These are phyloP conservation scores for Agrocybe pediades DNA, from an alignment of 768 basidiomycete species.

Conservation along the genomic window DNA sequence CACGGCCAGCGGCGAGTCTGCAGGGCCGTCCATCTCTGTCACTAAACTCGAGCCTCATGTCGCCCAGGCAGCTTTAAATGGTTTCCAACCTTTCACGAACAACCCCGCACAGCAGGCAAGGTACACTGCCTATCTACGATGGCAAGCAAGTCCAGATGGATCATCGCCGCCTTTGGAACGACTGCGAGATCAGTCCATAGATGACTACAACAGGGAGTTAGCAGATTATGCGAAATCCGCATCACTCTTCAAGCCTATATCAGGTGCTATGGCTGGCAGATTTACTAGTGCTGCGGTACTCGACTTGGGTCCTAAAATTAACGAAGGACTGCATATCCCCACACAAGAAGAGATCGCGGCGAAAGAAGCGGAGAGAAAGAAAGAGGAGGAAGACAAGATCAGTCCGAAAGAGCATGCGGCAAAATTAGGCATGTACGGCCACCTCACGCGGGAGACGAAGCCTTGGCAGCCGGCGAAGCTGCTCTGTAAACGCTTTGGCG, in stretches of 20 bases:
- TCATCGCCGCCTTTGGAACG: conserved; percentile 51
- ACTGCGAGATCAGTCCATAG: conserved; percentile 56
- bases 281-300: conserved; percentile 82
- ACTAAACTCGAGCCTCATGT: conserved; percentile 75
- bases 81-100: conserved; percentile 86
- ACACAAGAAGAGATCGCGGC: conserved; percentile 42
- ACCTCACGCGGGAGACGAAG: conserved; percentile 73
- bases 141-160: conserved; percentile 58
- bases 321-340: conserved; percentile 73
- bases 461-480: conserved; percentile 83
- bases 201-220: conserved; percentile 81
- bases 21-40: conserved; percentile 25
- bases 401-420: conserved; percentile 84
- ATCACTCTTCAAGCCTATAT: conserved; percentile 86
- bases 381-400: conserved; percentile 56
- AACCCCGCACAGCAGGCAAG: conserved; percentile 82
- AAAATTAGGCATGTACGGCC: conserved; percentile 86
- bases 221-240: conserved; percentile 88
- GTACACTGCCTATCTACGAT: conserved; percentile 79
- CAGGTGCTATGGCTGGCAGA: conserved; percentile 91
- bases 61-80: conserved; percentile 83
- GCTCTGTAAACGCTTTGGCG: conserved; percentile 92
- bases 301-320: conserved; percentile 61
- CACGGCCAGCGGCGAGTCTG: conserved; percentile 17
- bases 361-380: conserved; percentile 42